phyloP scores from a whole-genome alignment of 768 basidiomycete species.

The Chiua virens region DNA sequence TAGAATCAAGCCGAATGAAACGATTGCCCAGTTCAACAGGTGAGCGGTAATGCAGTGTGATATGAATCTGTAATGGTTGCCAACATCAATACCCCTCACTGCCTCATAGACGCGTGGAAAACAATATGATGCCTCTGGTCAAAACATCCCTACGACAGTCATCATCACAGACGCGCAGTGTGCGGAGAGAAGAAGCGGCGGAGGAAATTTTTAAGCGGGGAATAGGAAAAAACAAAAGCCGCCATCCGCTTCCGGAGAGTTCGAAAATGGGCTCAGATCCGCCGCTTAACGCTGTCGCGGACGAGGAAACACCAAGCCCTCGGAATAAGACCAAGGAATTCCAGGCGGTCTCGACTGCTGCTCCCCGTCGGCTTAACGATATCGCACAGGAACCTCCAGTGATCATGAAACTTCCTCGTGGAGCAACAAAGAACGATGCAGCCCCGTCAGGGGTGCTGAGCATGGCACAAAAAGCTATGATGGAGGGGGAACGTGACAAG shows the following conservation, averaged over 20 bases:
- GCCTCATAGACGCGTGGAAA: constrained; percentile 64
- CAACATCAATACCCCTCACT: constrained; percentile 3
- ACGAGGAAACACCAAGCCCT: constrained; percentile 18
- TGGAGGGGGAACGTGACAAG: constrained; percentile 74
- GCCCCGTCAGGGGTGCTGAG: constrained; percentile 52
- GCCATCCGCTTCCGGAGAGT: constrained; percentile 5
- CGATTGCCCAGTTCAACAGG: constrained; percentile 76
- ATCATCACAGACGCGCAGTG: constrained; percentile 48
- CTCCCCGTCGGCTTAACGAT: constrained; percentile 69
- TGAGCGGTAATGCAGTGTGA: constrained; percentile 33
- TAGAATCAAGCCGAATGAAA: constrained; percentile 64
- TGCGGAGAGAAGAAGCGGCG: constrained; percentile 32
- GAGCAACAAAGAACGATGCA: constrained; percentile 31
- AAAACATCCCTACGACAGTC: constrained; percentile 61
- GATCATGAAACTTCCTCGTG: constrained; percentile 55
- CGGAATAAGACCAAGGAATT: constrained; percentile 46
- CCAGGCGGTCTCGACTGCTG: constrained; percentile 45
- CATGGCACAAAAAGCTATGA: constrained; percentile 74
- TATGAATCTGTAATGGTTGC: constrained; percentile 8
- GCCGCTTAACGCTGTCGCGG: constrained; percentile 8
- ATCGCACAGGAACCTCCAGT: constrained; percentile 68
- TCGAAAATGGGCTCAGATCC: constrained; percentile 16
- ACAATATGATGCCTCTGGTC: constrained; percentile 64
- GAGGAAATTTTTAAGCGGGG: constrained; percentile 19
- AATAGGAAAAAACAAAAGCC: constrained; percentile 7